Percentiles rank a stretch among this genome's conserved stretches.
Evolutionary conservation across 2,329 filamentous ascomycete genomes (phyloP).

Genomic region (Daldinia eschscholtzii): DNA sequence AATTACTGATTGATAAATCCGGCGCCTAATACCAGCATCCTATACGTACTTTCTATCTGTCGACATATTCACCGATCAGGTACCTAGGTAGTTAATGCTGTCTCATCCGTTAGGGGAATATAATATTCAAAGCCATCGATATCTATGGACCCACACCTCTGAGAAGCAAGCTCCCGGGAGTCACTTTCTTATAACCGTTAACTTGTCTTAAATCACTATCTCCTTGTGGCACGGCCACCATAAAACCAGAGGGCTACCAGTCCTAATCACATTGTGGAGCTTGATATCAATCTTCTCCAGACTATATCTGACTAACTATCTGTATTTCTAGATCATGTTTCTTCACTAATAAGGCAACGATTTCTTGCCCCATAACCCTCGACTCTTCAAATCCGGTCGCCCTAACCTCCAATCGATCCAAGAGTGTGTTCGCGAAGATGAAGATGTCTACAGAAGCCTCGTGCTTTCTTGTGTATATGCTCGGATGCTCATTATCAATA

Average conservation of each 20-base stretch:
- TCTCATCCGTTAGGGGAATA: slow-evolving; percentile 23
- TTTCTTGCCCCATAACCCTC: slow-evolving; percentile 45
- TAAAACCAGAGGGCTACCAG: slow-evolving; percentile 40
- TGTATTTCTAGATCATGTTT: slow-evolving; percentile 41
- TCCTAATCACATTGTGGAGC: slow-evolving; percentile 40
- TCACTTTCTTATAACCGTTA: slow-evolving; percentile 45
- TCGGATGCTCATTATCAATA: slow-evolving; percentile 43
- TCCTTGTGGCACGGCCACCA: slow-evolving; percentile 50
- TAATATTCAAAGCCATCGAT: slow-evolving; percentile 30
- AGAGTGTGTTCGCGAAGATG: slow-evolving; percentile 47
- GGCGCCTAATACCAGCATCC: background rate
- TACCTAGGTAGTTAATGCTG: background rate
- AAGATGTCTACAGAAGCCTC: slow-evolving; percentile 49
- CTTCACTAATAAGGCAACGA: slow-evolving; percentile 40
- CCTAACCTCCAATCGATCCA: slow-evolving; percentile 42
- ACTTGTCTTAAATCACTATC: slow-evolving; percentile 49
- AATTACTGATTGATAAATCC: background rate
- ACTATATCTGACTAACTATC: slow-evolving; percentile 32
- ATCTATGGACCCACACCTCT: slow-evolving; percentile 44
- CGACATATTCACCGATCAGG: background rate
- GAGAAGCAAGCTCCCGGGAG: slow-evolving; percentile 42
- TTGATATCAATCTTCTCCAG: slow-evolving; percentile 46
- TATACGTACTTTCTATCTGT: background rate
- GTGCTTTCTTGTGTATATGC: slow-evolving; percentile 47
- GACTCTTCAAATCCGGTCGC: slow-evolving; percentile 47